phyloP scores from a whole-genome alignment of 768 basidiomycete species.

The Lactarius indigo region DNA sequence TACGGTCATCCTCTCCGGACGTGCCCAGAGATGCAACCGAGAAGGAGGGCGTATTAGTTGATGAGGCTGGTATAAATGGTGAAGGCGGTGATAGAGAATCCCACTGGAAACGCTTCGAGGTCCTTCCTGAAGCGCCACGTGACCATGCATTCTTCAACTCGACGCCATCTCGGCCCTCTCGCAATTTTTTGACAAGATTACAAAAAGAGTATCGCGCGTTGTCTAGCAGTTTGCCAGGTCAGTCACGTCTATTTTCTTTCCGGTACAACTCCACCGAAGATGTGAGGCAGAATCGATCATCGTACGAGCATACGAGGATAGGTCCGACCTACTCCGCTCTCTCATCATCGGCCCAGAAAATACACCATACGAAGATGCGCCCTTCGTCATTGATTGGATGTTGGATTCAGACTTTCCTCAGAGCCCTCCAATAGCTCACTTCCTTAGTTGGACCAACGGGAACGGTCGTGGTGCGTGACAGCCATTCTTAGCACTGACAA shows the following conservation, averaged over 20 bases:
- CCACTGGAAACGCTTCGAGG: constrained; percentile 78
- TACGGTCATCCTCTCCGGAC: constrained; percentile 29
- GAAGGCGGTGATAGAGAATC: constrained; percentile 36
- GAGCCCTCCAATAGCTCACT: constrained; percentile 82
- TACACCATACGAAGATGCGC: constrained; percentile 93
- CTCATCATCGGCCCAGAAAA: constrained; percentile 92
- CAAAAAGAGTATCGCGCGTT: constrained; percentile 81
- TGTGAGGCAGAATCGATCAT: constrained; percentile 67
- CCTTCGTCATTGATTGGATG: constrained; percentile 94
- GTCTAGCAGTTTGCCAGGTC: constrained; percentile 78
- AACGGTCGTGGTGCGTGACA: constrained; percentile 70
- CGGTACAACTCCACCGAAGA: constrained; percentile 1
- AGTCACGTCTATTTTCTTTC: constrained; percentile 21
- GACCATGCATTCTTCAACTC: constrained; percentile 81
- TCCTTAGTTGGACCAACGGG: constrained; percentile 92
- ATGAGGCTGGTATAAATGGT: constrained; percentile 26
- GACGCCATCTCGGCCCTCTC: constrained; percentile 59
- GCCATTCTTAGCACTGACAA: constrained; percentile 1
- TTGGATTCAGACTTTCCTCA: constrained; percentile 81
- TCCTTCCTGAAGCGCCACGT: constrained; percentile 66
- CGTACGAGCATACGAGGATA: constrained; percentile 87
- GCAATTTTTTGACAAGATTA: constrained; percentile 71
- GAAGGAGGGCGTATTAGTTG: constrained; percentile 31
- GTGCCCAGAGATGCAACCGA: constrained; percentile 32
- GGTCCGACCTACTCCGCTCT: constrained; percentile 79